Evolutionary conservation across 1,139 yeast species (phyloP).

Genomic region (Candida neerlandica): DNA sequence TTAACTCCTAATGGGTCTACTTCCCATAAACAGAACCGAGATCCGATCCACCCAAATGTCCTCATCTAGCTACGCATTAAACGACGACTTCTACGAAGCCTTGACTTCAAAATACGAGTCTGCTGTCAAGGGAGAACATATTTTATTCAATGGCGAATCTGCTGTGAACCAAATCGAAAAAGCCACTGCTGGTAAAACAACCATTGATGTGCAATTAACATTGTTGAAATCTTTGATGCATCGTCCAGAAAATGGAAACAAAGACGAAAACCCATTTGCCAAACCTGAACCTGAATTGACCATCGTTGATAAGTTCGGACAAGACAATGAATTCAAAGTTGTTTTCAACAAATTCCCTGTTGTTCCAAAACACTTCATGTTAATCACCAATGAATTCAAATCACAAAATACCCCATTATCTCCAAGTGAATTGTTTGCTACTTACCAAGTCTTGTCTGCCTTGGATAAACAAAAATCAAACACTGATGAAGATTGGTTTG

Average conservation of each 20-base stretch:
- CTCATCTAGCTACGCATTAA: slow-evolving; percentile 20
- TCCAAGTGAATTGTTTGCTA: slow-evolving; percentile 64
- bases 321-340: slow-evolving; percentile 54
- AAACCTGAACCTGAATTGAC: slow-evolving; percentile 79
- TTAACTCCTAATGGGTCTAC: neutral
- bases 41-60: neutral
- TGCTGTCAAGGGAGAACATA: slow-evolving; percentile 27
- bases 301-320: slow-evolving; percentile 54
- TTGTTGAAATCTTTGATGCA: slow-evolving; percentile 46
- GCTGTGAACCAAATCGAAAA: slow-evolving; percentile 27
- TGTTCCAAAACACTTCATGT: slow-evolving; percentile 72
- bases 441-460: slow-evolving; percentile 51
- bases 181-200: slow-evolving; percentile 21
- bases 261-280: slow-evolving; percentile 68
- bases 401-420: slow-evolving; percentile 73
- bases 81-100: slow-evolving; percentile 26
- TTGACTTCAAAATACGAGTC: slow-evolving; percentile 28
- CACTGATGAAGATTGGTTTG: slow-evolving; percentile 49
- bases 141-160: slow-evolving; percentile 35
- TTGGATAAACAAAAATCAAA: slow-evolving; percentile 24
- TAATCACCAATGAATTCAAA: slow-evolving; percentile 73
- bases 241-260: slow-evolving; percentile 55
- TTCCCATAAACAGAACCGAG: neutral
- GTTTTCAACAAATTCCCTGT: slow-evolving; percentile 88
- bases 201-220: slow-evolving; percentile 33